Evolutionary conservation across 2,329 filamentous ascomycete species (phyloP), one percentile per base, ranked within the genome.

Genomic region (Verticillium albo-atrum): DNA sequence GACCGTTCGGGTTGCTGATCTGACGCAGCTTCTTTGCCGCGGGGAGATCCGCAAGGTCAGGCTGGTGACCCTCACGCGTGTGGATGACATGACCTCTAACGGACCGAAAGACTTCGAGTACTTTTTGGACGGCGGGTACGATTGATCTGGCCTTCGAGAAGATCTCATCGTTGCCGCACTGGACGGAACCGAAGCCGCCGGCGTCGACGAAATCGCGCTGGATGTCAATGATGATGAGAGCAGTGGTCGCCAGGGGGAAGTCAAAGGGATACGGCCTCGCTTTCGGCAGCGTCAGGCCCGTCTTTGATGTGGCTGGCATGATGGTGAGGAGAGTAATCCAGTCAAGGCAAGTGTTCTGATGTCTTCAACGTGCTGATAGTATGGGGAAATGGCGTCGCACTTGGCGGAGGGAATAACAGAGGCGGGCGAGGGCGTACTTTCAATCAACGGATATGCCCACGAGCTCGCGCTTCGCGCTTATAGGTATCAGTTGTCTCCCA

Each of bases 191-290:
- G 64, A 84, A 84, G 59, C 81, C 81, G 58, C 71, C 74, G 7
- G 74, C 65, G 47, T 77, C 72, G 66, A 73, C 66, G 72, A 76
- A 83, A 70, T 83, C 81, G 59, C 78, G 77, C 67, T 84, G 81
- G 74, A 84, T 80, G 69, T 85, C 82, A 65, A 84, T 79, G 59
- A 85, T 74, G 3, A 84, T 68, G 32, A 84, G 70, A 1, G 81
- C 81, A 4, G 81, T 83, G 26, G 73, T 79, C 6, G 58, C 54
- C 2, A 72, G 71, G 9, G 72, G 68, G 55, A 81, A 73, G 15
- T 68, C 67, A 57, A 68, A 74, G 15, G 66, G 64, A 60, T 71
- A 71, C 2, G 70, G 71, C 54, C 62, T 60, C 17, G 62, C 62
- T 9, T 50, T 56, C 30, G 51, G 52, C 30, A 55, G 20, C 6